phyloP scores from a whole-genome alignment of 768 basidiomycete genomes.

The Leccinum boreale region DNA sequence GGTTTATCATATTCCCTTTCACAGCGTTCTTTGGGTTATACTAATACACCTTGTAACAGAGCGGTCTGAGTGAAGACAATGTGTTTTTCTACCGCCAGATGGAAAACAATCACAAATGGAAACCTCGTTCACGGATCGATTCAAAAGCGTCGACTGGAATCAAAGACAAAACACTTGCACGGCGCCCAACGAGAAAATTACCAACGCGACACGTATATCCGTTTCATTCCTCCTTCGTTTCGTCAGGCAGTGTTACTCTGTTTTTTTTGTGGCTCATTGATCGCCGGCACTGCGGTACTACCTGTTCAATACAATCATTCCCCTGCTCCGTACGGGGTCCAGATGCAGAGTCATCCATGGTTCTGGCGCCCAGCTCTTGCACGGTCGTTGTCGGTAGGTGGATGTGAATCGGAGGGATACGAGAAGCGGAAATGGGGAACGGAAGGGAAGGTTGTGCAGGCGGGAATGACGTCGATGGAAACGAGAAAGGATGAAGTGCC shows the following conservation, averaged over 20 bases:
- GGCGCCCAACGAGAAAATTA: neutral
- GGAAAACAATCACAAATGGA: neutral
- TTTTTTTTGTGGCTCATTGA: neutral
- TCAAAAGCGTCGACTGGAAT: neutral
- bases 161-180: neutral
- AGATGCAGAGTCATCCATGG: neutral
- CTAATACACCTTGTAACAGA: neutral
- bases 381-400: neutral
- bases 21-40: too few species aligned
- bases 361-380: neutral
- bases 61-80: neutral
- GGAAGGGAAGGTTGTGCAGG: neutral
- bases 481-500: neutral
- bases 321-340: neutral
- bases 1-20: too few species aligned
- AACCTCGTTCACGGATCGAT: neutral
- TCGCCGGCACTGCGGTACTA: neutral
- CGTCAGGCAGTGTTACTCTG: neutral
- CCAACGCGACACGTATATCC: neutral
- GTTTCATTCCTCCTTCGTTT: neutral
- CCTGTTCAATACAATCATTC: neutral
- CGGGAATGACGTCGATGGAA: neutral
- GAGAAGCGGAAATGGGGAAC: neutral
- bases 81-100: neutral
- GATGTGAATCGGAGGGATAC: neutral